Percentiles rank a stretch among this genome's conserved stretches.
phyloP scores from a whole-genome alignment of 441 rosid species.

The Arabidopsis hybrid region DNA sequence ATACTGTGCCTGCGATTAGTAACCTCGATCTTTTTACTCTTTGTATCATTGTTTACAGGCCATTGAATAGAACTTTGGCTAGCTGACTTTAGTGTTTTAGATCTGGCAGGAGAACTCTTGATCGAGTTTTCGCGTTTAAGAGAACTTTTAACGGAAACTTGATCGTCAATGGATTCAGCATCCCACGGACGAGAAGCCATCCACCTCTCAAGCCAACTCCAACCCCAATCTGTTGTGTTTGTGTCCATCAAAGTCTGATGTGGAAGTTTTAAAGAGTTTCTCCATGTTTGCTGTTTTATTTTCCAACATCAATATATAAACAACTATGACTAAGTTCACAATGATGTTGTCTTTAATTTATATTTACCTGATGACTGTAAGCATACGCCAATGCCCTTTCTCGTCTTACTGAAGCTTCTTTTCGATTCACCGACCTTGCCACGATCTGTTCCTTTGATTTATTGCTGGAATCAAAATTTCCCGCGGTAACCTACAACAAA shows the following conservation, averaged over 20 bases:
- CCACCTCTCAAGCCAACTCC: conserved; percentile 51
- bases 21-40: conserved; percentile 16
- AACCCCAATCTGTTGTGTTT: conserved; percentile 46
- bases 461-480: conserved; percentile 64
- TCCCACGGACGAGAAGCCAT: conserved; percentile 52
- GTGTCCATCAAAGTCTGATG: conserved; percentile 41
- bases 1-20: conserved; percentile 31
- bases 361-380: conserved; percentile 82
- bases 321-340: not conserved
- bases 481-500: conserved; percentile 52
- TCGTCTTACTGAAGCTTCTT: conserved; percentile 88
- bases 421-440: conserved; percentile 55
- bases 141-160: conserved; percentile 3
- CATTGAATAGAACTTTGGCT: conserved; percentile 37
- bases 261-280: conserved; percentile 46
- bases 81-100: conserved; percentile 29
- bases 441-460: conserved; percentile 73
- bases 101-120: conserved; percentile 41
- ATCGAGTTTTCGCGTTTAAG: conserved; percentile 29
- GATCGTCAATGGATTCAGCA: conserved; percentile 37
- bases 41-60: conserved; percentile 28
- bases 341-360: not conserved
- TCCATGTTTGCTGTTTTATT: conserved; percentile 47
- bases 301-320: not conserved
- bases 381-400: conserved; percentile 97